Percentiles rank a stretch among this genome's conserved stretches.
phyloP scores from a whole-genome alignment of 2,329 filamentous ascomycete genomes.

The Pseudogymnoascus sp. region DNA sequence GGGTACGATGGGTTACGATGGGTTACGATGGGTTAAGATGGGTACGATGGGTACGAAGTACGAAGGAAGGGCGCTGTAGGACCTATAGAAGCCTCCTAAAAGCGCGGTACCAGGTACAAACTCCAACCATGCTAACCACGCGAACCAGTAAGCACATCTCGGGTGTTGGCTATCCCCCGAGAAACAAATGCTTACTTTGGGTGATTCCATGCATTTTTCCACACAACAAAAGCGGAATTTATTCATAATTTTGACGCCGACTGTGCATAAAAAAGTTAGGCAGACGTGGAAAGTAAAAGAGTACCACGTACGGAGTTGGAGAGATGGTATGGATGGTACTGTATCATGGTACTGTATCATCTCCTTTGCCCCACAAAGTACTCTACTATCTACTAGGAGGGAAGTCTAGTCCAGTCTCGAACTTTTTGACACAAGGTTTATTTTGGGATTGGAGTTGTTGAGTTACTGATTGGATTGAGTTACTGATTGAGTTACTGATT shows the following conservation, averaged over 20 bases:
- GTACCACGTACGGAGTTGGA: neutral
- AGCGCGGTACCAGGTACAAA: neutral
- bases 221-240: neutral
- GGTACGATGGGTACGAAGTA: neutral
- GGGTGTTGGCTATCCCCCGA: neutral
- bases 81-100: too few relatives aligned
- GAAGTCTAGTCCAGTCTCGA: neutral
- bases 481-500: too few relatives aligned
- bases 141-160: neutral
- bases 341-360: neutral
- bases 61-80: neutral
- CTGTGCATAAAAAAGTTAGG: neutral
- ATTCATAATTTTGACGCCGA: neutral
- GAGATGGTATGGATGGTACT: neutral
- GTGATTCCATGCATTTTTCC: neutral
- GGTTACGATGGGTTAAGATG: too few relatives aligned
- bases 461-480: too few relatives aligned
- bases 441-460: neutral
- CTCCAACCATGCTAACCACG: neutral
- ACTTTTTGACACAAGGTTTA: neutral
- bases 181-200: neutral
- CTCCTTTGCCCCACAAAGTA: neutral
- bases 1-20: neutral
- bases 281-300: neutral
- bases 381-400: neutral